phyloP scores from a whole-genome alignment of 169 alveolate species.

The Plasmodium reichenowi region DNA sequence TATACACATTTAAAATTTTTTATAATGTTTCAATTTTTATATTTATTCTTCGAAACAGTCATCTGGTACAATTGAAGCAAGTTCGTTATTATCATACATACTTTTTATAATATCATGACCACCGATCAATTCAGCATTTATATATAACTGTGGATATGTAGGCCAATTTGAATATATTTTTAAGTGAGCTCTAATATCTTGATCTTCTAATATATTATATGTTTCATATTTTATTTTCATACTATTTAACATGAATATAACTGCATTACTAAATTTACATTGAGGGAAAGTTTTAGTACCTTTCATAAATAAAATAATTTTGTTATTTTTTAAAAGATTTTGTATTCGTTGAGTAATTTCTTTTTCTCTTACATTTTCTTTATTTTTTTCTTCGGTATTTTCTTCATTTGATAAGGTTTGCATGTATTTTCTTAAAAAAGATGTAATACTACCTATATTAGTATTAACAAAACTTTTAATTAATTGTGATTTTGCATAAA shows the following conservation, averaged over 20 bases:
- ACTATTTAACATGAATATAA: conserved; percentile 82
- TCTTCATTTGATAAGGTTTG: too few species aligned
- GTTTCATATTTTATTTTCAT: conserved; percentile 81
- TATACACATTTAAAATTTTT: too few species aligned
- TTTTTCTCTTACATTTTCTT: neutral
- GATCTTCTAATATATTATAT: conserved; percentile 90
- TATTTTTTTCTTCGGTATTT: too few species aligned
- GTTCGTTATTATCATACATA: conserved; percentile 79
- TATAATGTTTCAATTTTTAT: too few species aligned
- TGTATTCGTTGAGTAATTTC: conserved; percentile 33
- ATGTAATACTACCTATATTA: conserved; percentile 12
- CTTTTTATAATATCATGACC: conserved; percentile 87
- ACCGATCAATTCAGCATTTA: conserved; percentile 82
- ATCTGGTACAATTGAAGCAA: conserved; percentile 77
- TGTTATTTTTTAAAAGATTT: conserved; percentile 76
- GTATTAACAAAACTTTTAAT: conserved; percentile 37
- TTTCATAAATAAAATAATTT: conserved; percentile 86
- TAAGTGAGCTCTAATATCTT: conserved; percentile 89
- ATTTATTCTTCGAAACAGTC: conserved; percentile 60
- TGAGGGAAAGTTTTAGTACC: conserved; percentile 87
- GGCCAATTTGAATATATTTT: conserved; percentile 95
- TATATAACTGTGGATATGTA: conserved; percentile 93
- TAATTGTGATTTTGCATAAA: conserved; percentile 22
- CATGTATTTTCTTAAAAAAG: conserved; percentile 26
- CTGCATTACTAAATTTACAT: conserved; percentile 87